phyloP scores from a whole-genome alignment of 257 asterid species.

The Asclepias syriaca region DNA sequence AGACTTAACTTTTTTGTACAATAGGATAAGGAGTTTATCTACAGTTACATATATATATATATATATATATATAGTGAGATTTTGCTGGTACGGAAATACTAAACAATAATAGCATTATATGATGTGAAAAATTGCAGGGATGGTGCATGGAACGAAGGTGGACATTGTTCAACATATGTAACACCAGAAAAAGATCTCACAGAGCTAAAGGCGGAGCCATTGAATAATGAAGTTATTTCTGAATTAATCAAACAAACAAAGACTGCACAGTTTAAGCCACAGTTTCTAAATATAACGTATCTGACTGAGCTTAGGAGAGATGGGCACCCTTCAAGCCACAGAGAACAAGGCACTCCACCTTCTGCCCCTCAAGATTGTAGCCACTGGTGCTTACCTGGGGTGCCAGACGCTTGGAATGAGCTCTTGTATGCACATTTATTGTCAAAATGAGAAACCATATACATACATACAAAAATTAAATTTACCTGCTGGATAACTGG shows the following conservation, averaged over 20 bases:
- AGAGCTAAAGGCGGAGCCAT: conserved; percentile 37
- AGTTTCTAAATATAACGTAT: conserved; percentile 55
- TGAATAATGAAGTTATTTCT: conserved; percentile 34
- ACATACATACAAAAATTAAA: conserved; percentile 4
- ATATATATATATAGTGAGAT: no score
- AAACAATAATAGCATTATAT: neutral
- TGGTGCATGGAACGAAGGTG: conserved; percentile 42
- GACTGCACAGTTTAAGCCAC: conserved; percentile 18
- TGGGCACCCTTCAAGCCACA: conserved; percentile 69
- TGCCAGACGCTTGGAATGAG: conserved; percentile 78
- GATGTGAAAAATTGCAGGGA: conserved; percentile 27
- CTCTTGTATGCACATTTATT: conserved; percentile 52
- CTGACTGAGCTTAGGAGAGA: conserved; percentile 60
- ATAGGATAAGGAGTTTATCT: neutral
- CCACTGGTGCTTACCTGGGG: conserved; percentile 95
- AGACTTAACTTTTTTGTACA: neutral
- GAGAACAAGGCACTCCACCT: conserved; percentile 58
- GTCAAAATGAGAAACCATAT: conserved; percentile 36
- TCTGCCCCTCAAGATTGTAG: conserved; percentile 76
- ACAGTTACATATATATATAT: neutral
- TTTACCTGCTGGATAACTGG: conserved; percentile 2
- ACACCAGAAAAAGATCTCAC: conserved; percentile 45
- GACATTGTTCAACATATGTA: conserved; percentile 32
- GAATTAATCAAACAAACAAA: conserved; percentile 38
- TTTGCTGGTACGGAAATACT: neutral